Evolutionary conservation across 768 basidiomycete genomes (phyloP), one percentile per base, ranked within the genome.

Genomic region (Favolaschia claudopus): DNA sequence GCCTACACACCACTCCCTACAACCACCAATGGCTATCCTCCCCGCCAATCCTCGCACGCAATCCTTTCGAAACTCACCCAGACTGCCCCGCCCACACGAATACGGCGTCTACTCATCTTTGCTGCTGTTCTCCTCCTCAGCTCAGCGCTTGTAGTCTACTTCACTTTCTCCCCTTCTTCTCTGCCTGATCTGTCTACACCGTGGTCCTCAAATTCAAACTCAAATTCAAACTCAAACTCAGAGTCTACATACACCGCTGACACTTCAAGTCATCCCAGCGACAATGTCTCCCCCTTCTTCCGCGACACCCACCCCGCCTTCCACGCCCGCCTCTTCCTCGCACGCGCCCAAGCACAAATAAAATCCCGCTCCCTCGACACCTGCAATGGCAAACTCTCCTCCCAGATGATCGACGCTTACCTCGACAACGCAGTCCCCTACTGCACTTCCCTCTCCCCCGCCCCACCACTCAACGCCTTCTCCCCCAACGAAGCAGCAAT

Each of bases 231-330:
- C 24, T 40, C 17, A 5, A 17, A n/a, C 7, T 33, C 22, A 27
- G 38, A 12, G n/a, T 24, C 32, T n/a, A 8, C 25, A 36, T 31
- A 10, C 17, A 22, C 32, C 33, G 10, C 13, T 22, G 8, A 20
- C n/a, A 19, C 20, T 12, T n/a, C 24, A 12, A 29, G 7, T 34
- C 32, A 43, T 28, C 17, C 25, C 34, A 27, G 28, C 7, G 15
- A 14, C 3, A 15, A 36, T 14, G 36, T 15, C 33, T 24, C 31
- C 27, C 63, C 63, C 24, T 64, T 49, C 48, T 64, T 64, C 58
- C 63, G 63, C 39, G 58, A 64, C 46, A 2, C 58, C 9, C 63
- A 64, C 48, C 63, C 63, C 8, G 63, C 50, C 44, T 45, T 64
- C 13, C 63, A 64, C 25, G 33, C 63, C 13, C 58, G 58, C 2